Evolutionary conservation across 768 basidiomycete genomes (phyloP), one percentile per base, ranked within the genome.

Genomic region (Lactifluus rugatus): DNA sequence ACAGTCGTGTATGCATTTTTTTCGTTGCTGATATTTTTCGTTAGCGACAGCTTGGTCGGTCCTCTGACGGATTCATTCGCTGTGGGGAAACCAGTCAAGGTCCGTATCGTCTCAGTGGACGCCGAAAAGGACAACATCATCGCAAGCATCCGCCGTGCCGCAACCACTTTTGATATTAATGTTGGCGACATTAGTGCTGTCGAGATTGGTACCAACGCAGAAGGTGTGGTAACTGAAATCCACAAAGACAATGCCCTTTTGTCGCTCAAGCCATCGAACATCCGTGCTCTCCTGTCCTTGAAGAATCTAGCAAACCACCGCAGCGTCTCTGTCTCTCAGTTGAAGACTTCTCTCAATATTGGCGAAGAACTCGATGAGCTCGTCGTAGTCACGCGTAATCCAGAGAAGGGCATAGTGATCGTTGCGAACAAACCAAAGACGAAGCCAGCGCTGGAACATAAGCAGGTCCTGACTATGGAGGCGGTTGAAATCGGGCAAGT

Each of bases 331-430:
- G 72, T 86, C 17, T 74, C 84, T 25, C 86, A 89, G 65, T 74
- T 93, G 23, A 81, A 81, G 25, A 71, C 73, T 2, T 70, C 73
- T 8, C 72, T 97, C 48, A 82, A 85, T 63, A 73, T 75, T 8
- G 90, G 89, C 11, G 87, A 89, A 47, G 75, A 74, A 47, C 70
- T 97, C 28, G 76, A 83, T 11, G 86, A 89, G 49, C 76, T 99
- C 19, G 82, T 89, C 7, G 89, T 98, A n/a, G 87, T 93, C 23
- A 87, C 89, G 9, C 87, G 89, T 62, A 93, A 90, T 67, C 77
- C 82, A 8, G 91, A 89, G 65, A 91, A 89, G 65, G 82, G 84
- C 9, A 78, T 97, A 62, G 87, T 96, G 60, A 84, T 96, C 61
- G 89, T 93, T 34, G 85, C 86, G 50, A 85, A 80, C 65, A 79